Evolutionary conservation across 495 filamentous ascomycete genomes (phyloP), one percentile per base, ranked within the genome.

Genomic region (Antarctomyces pellizariae): DNA sequence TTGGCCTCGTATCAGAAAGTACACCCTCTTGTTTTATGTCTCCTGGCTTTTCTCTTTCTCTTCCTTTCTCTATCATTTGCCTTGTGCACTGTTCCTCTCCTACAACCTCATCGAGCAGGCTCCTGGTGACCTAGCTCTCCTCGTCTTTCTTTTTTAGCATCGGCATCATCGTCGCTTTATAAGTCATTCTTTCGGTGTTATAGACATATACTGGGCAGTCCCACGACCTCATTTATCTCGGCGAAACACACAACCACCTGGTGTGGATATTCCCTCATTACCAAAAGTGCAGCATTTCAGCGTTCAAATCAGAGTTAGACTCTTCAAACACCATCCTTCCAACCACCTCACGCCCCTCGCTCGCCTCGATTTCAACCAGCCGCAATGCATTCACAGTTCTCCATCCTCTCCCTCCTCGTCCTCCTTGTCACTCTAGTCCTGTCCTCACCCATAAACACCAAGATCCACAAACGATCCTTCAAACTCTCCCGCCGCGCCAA

Each of bases 401-500:
- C 31, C 11, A 13, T 50, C 18, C 17, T 58, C 11, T 25, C 59
- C 18, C 24, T 52, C 28, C 31, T 53, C 25, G 39, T 44, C 30
- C 46, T 59, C 5, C 21, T 53, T 15, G 39, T 54, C 31, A 32
- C 53, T 7, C 46, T 49, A 22, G 49, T 41, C 16, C 42, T 51
- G 19, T 54, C 52, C 13, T 52, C 47, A 8, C 57, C 54, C 4
- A 20, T 30, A 24, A 33, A 27, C 6, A 12, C 18, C 8, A 19
- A 25, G n/a, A 16, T 31, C 7, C 28, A 36, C 1, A 16, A 16
- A 3, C 36, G 33, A 26, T 32, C 28, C 31, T 75, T 68, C 54
- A 71, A 60, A 36, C 52, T 75, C 22, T 57, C 67, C 16, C 55
- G 62, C 29, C 43, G 65, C 9, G 47, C 52, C 26, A 72, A 68